These are phyloP conservation scores for Cladosporium sp. DNA, from an alignment of 2,329 filamentous ascomycete genomes.

Conservation along the genomic window DNA sequence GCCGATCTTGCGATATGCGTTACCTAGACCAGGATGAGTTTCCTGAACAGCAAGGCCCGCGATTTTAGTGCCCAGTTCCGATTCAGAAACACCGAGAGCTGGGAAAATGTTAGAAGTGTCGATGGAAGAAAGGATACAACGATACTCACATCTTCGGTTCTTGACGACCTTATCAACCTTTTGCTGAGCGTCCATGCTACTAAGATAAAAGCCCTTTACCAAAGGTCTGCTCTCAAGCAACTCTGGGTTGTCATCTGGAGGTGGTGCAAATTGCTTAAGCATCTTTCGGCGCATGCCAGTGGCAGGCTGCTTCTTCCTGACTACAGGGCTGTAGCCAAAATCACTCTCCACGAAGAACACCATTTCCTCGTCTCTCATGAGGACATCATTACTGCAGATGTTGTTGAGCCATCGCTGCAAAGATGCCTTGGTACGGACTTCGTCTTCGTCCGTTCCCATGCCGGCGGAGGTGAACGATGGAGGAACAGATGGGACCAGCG, in stretches of 20 bases:
- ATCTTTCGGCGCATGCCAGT: conserved; percentile 93
- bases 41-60: conserved; percentile 84
- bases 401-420: conserved; percentile 95
- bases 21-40: conserved; percentile 77
- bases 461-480: conserved; percentile 92
- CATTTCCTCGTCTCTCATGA: conserved; percentile 96
- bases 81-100: conserved; percentile 89
- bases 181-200: conserved; percentile 93
- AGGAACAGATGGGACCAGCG: conserved; percentile 87
- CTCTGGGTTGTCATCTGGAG: conserved; percentile 94
- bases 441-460: conserved; percentile 93
- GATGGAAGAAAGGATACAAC: not conserved
- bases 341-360: conserved; percentile 98
- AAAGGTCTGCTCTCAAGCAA: conserved; percentile 81
- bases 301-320: conserved; percentile 92
- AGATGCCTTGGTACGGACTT: conserved; percentile 77
- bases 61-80: conserved; percentile 88
- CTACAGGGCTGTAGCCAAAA: conserved; percentile 93
- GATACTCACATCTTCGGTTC: conserved; percentile 69
- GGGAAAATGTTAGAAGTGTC: conserved; percentile 27
- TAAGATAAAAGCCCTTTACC: conserved; percentile 93
- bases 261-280: conserved; percentile 95
- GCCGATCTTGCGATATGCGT: conserved; percentile 91
- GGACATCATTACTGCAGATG: conserved; percentile 83
- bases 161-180: conserved; percentile 95